Evolutionary conservation across 225 moss, liverwort and hornwort genomes (phyloP), one percentile per base, ranked within the genome.

Genomic region (Marchantia polymorpha): DNA sequence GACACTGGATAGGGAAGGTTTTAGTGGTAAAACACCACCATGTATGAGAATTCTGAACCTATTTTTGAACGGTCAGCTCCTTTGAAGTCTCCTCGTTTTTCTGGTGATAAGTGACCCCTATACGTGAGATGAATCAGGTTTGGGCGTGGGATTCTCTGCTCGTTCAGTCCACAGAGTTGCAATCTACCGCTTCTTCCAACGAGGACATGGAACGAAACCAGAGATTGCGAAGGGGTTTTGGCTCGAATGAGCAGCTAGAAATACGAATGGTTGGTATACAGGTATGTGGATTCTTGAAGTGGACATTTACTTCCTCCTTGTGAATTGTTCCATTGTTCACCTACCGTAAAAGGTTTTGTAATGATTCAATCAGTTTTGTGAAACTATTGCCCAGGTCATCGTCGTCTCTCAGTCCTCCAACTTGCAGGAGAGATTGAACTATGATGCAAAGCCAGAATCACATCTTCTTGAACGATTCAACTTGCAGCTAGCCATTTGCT

Each of bases 391-490:
- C 9, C 89, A 96, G 96, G 85, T 92, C 73, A 88, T 94, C 76
- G 87, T 96, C 72, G 85, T 89, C 72, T 82, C 80, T 73, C 83
- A 88, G 76, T 82, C 83, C 56, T 87, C 84, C 79, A 88, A 91
- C 81, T 92, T 89, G 96, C 88, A 91, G 81, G 92, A 92, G 78
- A 89, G 82, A 72, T 79, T 94, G 80, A 86, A 73, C 83, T 83
- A 85, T 66, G 91, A 92, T 87, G 83, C 89, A 74, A 91, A 92
- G 74, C 81, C 87, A 80, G 89, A 88, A 79, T 89, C 86, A 84
- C 89, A 94, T 83, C 72, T 94, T 48, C 84, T 94, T 54, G 91
- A 92, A 72, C 91, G 86, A 54, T 96, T 92, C 73, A 87, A 85
- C 83, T 83, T 96, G 88, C 91, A 88, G 68, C 68, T 96, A 70